phyloP scores from a whole-genome alignment of 2,329 filamentous ascomycete species.

The Xylaria multiplex region DNA sequence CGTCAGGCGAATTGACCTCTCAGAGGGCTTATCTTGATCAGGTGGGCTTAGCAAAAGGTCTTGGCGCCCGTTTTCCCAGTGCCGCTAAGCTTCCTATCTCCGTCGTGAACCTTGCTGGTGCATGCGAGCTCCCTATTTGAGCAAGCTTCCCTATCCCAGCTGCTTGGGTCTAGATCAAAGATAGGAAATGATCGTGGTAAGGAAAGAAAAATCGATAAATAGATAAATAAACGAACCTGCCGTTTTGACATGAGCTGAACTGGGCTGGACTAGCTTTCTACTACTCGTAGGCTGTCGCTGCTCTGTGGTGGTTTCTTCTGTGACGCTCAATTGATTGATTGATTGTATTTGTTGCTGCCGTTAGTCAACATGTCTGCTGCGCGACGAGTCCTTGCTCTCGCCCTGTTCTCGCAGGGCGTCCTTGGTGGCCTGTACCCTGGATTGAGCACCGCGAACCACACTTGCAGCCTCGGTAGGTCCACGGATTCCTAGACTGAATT shows the following conservation, averaged over 20 bases:
- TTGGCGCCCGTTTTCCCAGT: conserved; percentile 14
- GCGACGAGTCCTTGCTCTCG: conserved; percentile 42
- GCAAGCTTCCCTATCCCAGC: conserved; percentile 30
- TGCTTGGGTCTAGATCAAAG: conserved; percentile 28
- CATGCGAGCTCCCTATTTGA: conserved; percentile 32
- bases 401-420: conserved; percentile 46
- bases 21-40: conserved; percentile 30
- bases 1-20: conserved; percentile 27
- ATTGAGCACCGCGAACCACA: conserved; percentile 64
- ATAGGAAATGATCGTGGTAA: conserved; percentile 14
- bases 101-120: conserved; percentile 21
- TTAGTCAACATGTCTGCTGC: conserved; percentile 33
- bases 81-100: conserved; percentile 35
- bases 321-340: conserved; percentile 15
- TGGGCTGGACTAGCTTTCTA: not conserved
- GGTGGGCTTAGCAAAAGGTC: conserved; percentile 16
- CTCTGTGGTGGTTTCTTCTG: conserved; percentile 5
- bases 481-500: conserved; percentile 24
- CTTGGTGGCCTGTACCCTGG: conserved; percentile 55
- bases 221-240: conserved; percentile 24
- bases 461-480: conserved; percentile 60
- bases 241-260: not conserved
- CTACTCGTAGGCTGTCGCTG: not conserved
- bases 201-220: not conserved
- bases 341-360: not conserved